Conservation (phyloP, 2,329 filamentous ascomycete species). For the Paecilomyces niveus region DNA sequence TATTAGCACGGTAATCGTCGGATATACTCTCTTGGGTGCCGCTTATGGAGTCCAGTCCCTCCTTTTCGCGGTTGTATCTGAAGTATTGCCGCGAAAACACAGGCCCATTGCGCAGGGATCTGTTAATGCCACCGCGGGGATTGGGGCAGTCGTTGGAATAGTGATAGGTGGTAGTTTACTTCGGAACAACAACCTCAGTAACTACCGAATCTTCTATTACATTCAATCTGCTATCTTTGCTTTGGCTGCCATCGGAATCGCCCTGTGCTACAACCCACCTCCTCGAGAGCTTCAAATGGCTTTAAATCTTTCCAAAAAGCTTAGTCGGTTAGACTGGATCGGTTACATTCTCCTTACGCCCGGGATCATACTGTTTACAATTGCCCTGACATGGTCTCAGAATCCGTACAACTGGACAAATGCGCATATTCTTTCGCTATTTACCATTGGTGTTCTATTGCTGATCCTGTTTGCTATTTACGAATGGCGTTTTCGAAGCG, state of each 20-base stretch:
- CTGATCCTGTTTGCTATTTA: constrained; percentile 3
- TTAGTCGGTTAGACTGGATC: not conserved
- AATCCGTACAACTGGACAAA: not conserved
- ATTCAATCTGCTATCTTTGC: not conserved
- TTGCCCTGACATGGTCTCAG: not conserved
- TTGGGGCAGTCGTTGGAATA: not conserved
- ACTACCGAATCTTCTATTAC: not conserved
- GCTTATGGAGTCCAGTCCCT: not conserved
- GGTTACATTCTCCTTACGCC: not conserved
- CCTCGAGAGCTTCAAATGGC: not conserved
- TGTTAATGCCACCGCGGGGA: not conserved
- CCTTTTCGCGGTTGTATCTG: not conserved
- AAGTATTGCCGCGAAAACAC: not conserved
- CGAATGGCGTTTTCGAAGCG: constrained; percentile 5
- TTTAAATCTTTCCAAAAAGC: not conserved
- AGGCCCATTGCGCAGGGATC: not conserved
- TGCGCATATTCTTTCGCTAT: not conserved
- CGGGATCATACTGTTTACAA: not conserved
- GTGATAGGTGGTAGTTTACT: not conserved
- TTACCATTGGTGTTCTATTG: not conserved
- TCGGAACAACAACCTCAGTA: not conserved
- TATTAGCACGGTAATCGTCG: not conserved
- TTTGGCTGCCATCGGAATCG: not conserved
- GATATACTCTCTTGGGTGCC: not conserved
- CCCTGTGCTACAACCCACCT: not conserved